Conservation (phyloP, 345 rosid species). For the Aquilaria yunnanensis region DNA sequence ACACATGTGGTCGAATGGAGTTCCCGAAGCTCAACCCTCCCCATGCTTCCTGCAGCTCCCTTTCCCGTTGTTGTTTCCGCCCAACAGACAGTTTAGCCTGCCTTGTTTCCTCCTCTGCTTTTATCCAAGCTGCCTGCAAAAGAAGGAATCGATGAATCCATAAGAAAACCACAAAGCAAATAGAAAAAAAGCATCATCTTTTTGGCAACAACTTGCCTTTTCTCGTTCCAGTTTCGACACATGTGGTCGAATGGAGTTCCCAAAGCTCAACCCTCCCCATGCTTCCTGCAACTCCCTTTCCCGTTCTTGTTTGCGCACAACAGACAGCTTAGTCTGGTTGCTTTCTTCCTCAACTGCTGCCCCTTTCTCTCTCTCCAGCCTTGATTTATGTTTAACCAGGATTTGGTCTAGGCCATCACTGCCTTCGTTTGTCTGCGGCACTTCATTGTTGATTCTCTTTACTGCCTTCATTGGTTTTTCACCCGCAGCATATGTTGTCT, state of each 20-base stretch:
- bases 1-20: constrained; percentile 55
- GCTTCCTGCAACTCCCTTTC: constrained; percentile 79
- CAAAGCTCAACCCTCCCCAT: constrained; percentile 90
- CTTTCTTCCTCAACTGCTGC: constrained; percentile 22
- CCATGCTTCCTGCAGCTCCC: constrained; percentile 85
- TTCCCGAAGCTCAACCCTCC: constrained; percentile 85
- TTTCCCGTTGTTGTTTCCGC: constrained; percentile 67
- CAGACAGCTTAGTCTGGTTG: constrained; percentile 21
- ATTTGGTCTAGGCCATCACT: constrained; percentile 35
- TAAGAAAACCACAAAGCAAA: background rate
- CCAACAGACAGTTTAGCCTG: constrained; percentile 21
- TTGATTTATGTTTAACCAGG: constrained; percentile 50
- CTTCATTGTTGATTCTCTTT: constrained; percentile 23
- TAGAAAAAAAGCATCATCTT: background rate
- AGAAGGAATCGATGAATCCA: constrained; percentile 2
- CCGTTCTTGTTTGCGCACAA: constrained; percentile 58
- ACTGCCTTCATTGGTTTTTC: constrained; percentile 33
- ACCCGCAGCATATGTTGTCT: constrained; percentile 26
- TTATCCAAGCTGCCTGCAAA: constrained; percentile 57
- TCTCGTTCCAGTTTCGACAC: constrained; percentile 77
- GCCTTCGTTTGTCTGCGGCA: constrained; percentile 27
- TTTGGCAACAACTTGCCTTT: constrained; percentile 41
- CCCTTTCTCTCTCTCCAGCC: constrained; percentile 58
- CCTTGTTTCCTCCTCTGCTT: constrained; percentile 18
- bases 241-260: constrained; percentile 61